These are phyloP conservation scores for Sphenostylis stenocarpa DNA, from an alignment of 306 rosid species.

Conservation along the genomic window DNA sequence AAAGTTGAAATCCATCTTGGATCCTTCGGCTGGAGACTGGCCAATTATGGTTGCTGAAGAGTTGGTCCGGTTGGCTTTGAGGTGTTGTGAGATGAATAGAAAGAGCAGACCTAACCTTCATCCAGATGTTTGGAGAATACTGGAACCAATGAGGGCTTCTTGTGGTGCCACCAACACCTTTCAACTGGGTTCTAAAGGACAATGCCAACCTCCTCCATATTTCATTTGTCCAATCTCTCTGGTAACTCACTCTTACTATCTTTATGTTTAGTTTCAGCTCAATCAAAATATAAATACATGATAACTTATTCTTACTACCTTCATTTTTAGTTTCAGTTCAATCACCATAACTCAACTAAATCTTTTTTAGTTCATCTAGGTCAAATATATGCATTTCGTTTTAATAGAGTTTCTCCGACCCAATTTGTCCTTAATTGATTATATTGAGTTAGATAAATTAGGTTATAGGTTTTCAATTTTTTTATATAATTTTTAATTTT, in stretches of 20 bases:
- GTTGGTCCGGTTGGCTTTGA: conserved; percentile 67
- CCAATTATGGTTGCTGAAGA: conserved; percentile 72
- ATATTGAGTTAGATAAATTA: too few species aligned
- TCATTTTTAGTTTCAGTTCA: too few species aligned
- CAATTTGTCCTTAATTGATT: too few species aligned
- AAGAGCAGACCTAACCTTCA: conserved; percentile 66
- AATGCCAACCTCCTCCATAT: conserved; percentile 63
- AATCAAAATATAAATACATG: too few species aligned
- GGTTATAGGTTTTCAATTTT: too few species aligned
- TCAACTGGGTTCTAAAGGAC: conserved; percentile 53
- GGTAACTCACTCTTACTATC: conserved; percentile 43
- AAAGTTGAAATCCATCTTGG: conserved; percentile 56
- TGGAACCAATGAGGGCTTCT: conserved; percentile 76
- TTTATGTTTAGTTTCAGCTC: too few species aligned
- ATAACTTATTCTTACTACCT: too few species aligned
- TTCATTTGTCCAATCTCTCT: conserved; percentile 81
- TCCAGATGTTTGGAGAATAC: conserved; percentile 74
- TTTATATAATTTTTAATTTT: too few species aligned
- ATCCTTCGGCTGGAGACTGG: conserved; percentile 97
- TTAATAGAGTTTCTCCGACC: too few species aligned
- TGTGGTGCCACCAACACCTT: conserved; percentile 41
- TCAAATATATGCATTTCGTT: too few species aligned
- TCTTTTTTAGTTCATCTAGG: too few species aligned
- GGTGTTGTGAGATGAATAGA: conserved; percentile 72
- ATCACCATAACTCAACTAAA: too few species aligned